Base-by-base conservation (phyloP, 805 yeast species). In the Metschnikowia reukaufii region DNA sequence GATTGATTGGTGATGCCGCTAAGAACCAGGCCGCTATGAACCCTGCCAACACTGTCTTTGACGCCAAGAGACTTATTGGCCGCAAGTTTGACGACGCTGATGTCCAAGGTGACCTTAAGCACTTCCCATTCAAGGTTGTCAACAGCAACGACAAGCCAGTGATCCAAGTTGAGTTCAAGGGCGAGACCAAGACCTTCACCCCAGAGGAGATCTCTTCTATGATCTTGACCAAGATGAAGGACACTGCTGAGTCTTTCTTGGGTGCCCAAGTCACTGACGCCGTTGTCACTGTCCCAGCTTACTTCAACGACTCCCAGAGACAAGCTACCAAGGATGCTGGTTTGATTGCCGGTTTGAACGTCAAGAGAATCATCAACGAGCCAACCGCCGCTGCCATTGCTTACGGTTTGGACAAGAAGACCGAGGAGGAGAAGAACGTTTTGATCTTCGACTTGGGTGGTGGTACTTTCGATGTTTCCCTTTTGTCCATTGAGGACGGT, bases 281-380 rank as follows among this genome's bases (percentile, higher is more conserved):
- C 27, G 96, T 88, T 55, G 94, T 88, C 56, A 88, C 96, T 35
- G 96, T 88, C 48, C 96, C 96, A 57, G 96, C 96, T 47, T 88
- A 88, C 74, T 88, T 88, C 78, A 88, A 87, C 68, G 96, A 88
- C 73, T 92, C 96, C 52, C 96, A 88, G 75, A 84, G 95, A 75
- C 96, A 88, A 71, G 96, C 96, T 56, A 88, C 96, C 49, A 88
- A 88, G 76, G 95, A 88, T 68, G 96, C 96, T 36, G 96, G 96
- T 77, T 80, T 85, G 52, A 88, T 88, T 77, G 95, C 96, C 41
- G 96, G 96, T 61, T 77, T 88, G 66, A 87, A 85, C 67, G 88
- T 88, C 55, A 76, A 88, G 70, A 84, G 96, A 78, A 88, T 88
- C 60, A 92, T 88, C 53, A 88, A 88, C 68, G 96, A 88, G 77